These are phyloP conservation scores for Aspergillus aculeatus DNA, from an alignment of 2,329 filamentous ascomycete species.

Conservation along the genomic window DNA sequence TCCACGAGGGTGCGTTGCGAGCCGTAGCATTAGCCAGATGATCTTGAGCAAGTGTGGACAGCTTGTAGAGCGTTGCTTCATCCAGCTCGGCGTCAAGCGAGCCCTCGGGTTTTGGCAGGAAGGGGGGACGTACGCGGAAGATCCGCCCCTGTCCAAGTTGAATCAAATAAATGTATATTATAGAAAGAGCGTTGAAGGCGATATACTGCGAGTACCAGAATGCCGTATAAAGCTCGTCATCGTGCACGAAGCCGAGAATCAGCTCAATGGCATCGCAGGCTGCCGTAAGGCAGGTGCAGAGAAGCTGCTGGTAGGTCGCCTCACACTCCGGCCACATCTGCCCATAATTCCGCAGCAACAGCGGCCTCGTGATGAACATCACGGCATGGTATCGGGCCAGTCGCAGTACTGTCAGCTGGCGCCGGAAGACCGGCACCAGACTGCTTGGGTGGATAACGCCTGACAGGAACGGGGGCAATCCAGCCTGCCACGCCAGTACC, in stretches of 20 bases:
- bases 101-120: neutral
- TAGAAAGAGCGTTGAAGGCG: conserved; percentile 24
- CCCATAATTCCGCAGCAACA: conserved; percentile 22
- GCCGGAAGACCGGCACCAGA: conserved; percentile 20
- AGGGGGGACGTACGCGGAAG: neutral
- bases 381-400: conserved; percentile 22
- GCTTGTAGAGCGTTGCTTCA: conserved; percentile 15
- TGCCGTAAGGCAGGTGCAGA: conserved; percentile 17
- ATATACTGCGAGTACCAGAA: conserved; percentile 29
- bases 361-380: conserved; percentile 22
- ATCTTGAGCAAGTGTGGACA: conserved; percentile 17
- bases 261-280: conserved; percentile 21
- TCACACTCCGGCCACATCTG: conserved; percentile 19
- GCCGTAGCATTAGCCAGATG: conserved; percentile 20
- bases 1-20: conserved; percentile 22
- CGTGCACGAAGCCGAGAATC: conserved; percentile 21
- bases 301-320: conserved; percentile 11
- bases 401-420: conserved; percentile 23
- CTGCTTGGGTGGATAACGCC: conserved; percentile 23
- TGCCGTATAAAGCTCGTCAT: conserved; percentile 21
- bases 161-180: conserved; percentile 22
- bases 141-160: conserved; percentile 17
- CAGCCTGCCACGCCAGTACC: conserved; percentile 17
- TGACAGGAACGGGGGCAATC: conserved; percentile 18
- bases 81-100: conserved; percentile 3